A percentile compares a stretch with the other conserved stretches of the same genome.
Evolutionary conservation across 2,329 filamentous ascomycete genomes (phyloP).

Genomic region (Hortaea werneckii): DNA sequence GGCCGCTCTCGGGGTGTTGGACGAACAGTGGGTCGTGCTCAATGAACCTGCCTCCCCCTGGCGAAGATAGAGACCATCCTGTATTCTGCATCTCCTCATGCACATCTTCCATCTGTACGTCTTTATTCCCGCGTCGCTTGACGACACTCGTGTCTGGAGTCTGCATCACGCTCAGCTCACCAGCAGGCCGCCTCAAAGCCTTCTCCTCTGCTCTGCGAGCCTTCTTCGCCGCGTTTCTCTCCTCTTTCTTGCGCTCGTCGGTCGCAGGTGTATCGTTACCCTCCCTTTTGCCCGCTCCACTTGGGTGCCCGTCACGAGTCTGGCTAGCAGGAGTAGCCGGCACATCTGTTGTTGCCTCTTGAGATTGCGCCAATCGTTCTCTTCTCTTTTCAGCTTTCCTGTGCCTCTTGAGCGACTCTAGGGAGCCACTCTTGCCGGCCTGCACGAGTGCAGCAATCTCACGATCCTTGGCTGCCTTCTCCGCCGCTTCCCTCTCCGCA

Average conservation of each 20-base stretch:
- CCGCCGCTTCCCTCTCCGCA: not conserved
- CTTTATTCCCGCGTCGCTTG: not conserved
- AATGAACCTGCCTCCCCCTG: slow-evolving; percentile 46
- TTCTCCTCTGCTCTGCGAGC: not conserved
- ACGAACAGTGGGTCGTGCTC: slow-evolving; percentile 49
- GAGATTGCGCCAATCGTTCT: no score
- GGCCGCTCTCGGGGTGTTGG: slow-evolving; percentile 28
- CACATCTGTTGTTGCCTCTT: no score
- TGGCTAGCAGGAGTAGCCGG: no score
- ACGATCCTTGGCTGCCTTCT: not conserved
- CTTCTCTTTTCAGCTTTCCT: not conserved
- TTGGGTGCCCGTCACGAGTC: no score
- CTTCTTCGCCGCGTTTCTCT: not conserved
- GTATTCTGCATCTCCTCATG: not conserved
- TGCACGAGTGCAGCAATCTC: not conserved
- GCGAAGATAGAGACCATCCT: slow-evolving; percentile 39
- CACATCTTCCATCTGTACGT: not conserved
- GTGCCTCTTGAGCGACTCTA: not conserved
- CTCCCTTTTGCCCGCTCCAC: no score
- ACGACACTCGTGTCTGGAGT: not conserved
- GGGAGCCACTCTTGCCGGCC: not conserved
- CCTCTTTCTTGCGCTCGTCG: not conserved
- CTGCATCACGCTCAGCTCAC: not conserved
- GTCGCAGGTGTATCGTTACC: not conserved
- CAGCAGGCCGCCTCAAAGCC: not conserved